Percentiles rank a stretch among this genome's conserved stretches.
These are phyloP conservation scores for Oxyria digyna DNA, from an alignment of 148 eudicot species.

Conservation along the genomic window DNA sequence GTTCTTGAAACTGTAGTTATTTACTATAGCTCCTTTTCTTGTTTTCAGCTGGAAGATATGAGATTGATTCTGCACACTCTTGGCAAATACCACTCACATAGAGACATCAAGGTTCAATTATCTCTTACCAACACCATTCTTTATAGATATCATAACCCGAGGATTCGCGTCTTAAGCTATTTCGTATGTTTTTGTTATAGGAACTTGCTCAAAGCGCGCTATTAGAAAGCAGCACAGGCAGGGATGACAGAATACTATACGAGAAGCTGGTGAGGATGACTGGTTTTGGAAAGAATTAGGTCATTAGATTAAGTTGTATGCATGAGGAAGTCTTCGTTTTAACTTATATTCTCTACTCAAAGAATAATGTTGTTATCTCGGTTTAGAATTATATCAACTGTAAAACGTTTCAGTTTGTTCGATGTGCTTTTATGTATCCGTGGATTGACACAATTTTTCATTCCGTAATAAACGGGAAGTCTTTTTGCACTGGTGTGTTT, in stretches of 20 bases:
- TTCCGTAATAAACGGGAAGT: background rate
- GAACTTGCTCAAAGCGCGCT: constrained; percentile 97
- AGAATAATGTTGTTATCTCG: background rate
- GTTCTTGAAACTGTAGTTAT: background rate
- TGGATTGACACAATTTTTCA: background rate
- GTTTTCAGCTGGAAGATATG: constrained; percentile 79
- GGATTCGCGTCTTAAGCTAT: background rate
- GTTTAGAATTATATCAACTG: background rate
- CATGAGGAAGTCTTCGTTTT: no score
- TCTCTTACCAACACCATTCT: background rate
- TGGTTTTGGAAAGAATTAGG: background rate
- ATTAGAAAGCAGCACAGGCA: constrained; percentile 81
- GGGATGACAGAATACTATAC: constrained; percentile 78
- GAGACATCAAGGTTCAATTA: constrained; percentile 77
- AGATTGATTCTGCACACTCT: constrained; percentile 74
- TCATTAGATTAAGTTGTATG: no score
- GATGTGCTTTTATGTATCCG: background rate
- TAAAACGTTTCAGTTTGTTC: background rate
- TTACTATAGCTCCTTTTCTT: background rate
- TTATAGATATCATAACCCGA: background rate
- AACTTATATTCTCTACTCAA: background rate
- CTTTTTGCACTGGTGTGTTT: no score
- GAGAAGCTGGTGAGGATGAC: constrained; percentile 66
- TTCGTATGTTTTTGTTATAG: constrained; percentile 17
- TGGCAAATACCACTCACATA: constrained; percentile 70